Evolutionary conservation across 106 monocot genomes (phyloP), one percentile per base, ranked within the genome.

Genomic region (Posidonia australis): DNA sequence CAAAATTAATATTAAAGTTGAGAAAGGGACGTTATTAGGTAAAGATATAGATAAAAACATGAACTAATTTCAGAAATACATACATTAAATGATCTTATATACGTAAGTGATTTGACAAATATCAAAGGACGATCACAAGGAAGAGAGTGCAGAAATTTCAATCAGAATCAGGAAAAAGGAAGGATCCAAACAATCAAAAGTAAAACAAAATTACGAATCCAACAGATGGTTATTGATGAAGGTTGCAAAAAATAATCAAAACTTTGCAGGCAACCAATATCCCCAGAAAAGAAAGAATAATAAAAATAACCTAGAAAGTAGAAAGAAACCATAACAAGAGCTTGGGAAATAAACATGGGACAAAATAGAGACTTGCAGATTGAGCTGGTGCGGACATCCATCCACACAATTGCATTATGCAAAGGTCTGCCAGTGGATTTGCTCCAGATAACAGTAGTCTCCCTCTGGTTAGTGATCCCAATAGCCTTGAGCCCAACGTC

Each of bases 351-450:
- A 54, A 18, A 13, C 28, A 44, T 9, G n/a, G 9, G 5, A 45
- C 3, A 2, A 64, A 43, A 47, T 28, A 24, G 20, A 26, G 10
- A 86, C 90, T 76, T 79, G 87, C 92, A 92, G 46, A 92, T 82
- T 29, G 78, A 55, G 75, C 77, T 77, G 70, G 87, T 87, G 60
- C 87, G 81, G 46, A 54, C 79, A 55, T 92, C 92, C 92, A 92
- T 92, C 92, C 87, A 92, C 9, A 92, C 92, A 55, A 92, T 80
- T 63, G 92, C 92, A 30, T 92, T 87, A 58, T 92, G 80, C 42
- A 92, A 75, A 2, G 92, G 92, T 10, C 69, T 67, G 0, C 92
- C 92, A 0, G 87, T 84, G 58, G 87, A 84, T 56, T 79, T 84
- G 77, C 87, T 92, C 92, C 92, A 92, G 25, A 78, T 48, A 18